phyloP scores from a whole-genome alignment of 1,139 yeast genomes.

The Arxiozyma telluris region DNA sequence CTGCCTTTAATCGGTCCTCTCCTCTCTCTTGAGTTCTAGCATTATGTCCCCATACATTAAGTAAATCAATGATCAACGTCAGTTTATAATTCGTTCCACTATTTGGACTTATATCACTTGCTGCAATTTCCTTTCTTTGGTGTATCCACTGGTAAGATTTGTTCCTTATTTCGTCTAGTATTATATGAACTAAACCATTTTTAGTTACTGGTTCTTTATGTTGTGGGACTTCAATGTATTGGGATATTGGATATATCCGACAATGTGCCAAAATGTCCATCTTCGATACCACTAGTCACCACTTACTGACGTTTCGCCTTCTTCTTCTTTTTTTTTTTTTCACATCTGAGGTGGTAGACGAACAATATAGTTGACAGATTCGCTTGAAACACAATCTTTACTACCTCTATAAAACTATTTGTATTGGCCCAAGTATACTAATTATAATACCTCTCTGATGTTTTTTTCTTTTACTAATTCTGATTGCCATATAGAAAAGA shows the following conservation, averaged over 20 bases:
- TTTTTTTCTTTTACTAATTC: no score
- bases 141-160: constrained; percentile 1
- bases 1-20: no score
- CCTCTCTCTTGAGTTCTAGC: not conserved
- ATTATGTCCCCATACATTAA: not conserved
- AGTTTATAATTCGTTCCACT: not conserved
- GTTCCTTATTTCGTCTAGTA: not conserved
- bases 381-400: no score
- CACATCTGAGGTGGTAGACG: no score
- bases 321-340: not conserved
- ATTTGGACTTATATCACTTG: not conserved
- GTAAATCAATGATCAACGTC: not conserved
- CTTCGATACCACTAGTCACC: not conserved
- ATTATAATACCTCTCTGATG: not conserved
- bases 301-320: not conserved
- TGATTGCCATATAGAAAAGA: no score
- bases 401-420: not conserved
- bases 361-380: no score
- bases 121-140: not conserved
- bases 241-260: constrained; percentile 23
- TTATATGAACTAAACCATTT: not conserved
- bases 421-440: not conserved
- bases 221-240: constrained; percentile 1
- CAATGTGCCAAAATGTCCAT: constrained; percentile 27
- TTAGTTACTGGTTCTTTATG: not conserved